Evolutionary conservation across 1,139 yeast species (phyloP), one percentile per base, ranked within the genome.

Genomic region (Yueomyces sp.): DNA sequence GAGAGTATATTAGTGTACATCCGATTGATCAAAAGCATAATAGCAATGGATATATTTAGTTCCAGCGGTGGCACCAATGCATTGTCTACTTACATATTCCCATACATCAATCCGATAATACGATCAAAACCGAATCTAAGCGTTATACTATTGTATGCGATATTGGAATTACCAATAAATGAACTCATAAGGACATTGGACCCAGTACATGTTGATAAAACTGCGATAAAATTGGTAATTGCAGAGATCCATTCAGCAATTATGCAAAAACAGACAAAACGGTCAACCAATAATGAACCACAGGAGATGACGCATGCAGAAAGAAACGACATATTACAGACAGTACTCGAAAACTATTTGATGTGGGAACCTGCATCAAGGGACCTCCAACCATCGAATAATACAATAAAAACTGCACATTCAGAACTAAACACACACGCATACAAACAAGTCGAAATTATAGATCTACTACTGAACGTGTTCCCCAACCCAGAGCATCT

Each of bases 351-450:
- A 11, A 46, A 48, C 30, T 55, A 48, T 48, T 59, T 80, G 3
- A 67, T 72, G 31, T 89, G 97, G 97, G 65, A 63, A 5, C 97
- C 97, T 0, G 96, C 86, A 53, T 96, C 96, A 0, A 19, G 19
- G 19, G 19, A 19, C 19, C 19, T 19, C 19, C 19, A 19, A 19
- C 19, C 19, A 19, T 19, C 19, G 19, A 19, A 19, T 19, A 19
- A 19, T 19, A 19, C 19, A 19, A 19, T 19, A 19, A 19, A 19
- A 19, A 19, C 19, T 19, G 19, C 19, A 19, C 19, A 19, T 19
- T 19, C 19, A 19, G 19, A 19, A 19, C 19, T 19, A 19, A 19
- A 19, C 19, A 19, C 19, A 19, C 19, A 19, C 19, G 19, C 19
- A 19, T 19, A 19, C 19, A 19, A 19, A 19, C 19, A 19, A 1